Conservation (phyloP, 2,329 filamentous ascomycete species). For the Pseudogymnoascus sp. region DNA sequence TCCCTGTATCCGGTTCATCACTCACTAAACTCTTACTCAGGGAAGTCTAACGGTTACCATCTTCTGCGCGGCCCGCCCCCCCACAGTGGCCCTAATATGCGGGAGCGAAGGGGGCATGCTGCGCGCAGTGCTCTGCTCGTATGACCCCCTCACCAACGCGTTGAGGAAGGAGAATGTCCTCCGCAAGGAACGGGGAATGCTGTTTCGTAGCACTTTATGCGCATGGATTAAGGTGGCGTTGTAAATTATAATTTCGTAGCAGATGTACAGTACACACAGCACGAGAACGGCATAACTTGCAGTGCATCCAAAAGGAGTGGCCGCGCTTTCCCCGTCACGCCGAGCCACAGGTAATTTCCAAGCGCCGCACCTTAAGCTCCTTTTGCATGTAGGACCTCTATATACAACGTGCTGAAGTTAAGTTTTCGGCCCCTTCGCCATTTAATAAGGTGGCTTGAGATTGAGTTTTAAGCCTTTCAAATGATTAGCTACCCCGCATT, state of each 20-base stretch:
- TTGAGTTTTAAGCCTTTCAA: background rate
- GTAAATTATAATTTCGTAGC: background rate
- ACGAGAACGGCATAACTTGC: background rate
- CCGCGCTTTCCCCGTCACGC: background rate
- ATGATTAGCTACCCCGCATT: background rate
- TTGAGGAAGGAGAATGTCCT: constrained; percentile 18
- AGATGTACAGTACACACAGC: background rate
- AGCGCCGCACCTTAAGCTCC: background rate
- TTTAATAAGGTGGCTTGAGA: background rate
- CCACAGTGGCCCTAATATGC: constrained; percentile 25
- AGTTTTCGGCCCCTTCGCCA: no score
- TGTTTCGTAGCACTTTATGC: background rate
- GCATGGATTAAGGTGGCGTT: background rate
- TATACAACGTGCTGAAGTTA: no score
- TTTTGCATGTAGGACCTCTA: background rate
- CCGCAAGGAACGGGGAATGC: constrained; percentile 14
- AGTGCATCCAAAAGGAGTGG: background rate
- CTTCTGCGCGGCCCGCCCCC: constrained; percentile 27
- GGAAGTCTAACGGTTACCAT: constrained; percentile 27
- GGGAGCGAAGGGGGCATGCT: constrained; percentile 29
- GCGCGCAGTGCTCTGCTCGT: constrained; percentile 25
- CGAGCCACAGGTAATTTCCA: background rate
- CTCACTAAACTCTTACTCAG: background rate
- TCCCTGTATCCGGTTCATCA: background rate
- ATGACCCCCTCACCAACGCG: constrained; percentile 16